Percentiles rank a stretch among this genome's conserved stretches.
phyloP scores from a whole-genome alignment of 352 stramenopile genomes.

The Pythium oligandrum region DNA sequence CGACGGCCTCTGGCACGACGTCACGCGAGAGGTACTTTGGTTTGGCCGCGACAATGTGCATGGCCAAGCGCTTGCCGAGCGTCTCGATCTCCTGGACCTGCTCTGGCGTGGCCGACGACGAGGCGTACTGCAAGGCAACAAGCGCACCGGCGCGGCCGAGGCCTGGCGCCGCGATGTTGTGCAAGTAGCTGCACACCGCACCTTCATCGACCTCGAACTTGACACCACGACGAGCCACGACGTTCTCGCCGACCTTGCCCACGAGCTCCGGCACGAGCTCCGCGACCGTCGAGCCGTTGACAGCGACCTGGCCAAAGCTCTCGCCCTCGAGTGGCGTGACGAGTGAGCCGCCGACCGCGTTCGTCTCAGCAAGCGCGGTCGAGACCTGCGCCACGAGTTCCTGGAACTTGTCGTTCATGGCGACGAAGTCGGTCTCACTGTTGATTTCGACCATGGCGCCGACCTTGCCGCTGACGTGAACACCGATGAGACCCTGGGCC shows the following conservation, averaged over 20 bases:
- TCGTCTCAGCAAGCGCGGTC: conserved; percentile 28
- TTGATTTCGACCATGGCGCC: conserved; percentile 92
- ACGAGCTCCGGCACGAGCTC: conserved; percentile 76
- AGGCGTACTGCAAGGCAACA: conserved; percentile 85
- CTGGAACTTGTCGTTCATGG: conserved; percentile 91
- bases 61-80: conserved; percentile 91
- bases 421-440: conserved; percentile 94
- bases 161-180: conserved; percentile 66
- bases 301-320: conserved; percentile 34
- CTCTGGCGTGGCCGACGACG: conserved; percentile 35
- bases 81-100: conserved; percentile 56
- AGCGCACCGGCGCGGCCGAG: conserved; percentile 82
- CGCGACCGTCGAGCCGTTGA: conserved; percentile 56
- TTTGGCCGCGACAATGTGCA: conserved; percentile 95
- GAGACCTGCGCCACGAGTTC: conserved; percentile 57
- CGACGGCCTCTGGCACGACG: conserved; percentile 72
- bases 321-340: conserved; percentile 32
- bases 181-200: conserved; percentile 82
- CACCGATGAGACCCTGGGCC: conserved; percentile 67
- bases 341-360: conserved; percentile 17
- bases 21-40: conserved; percentile 88
- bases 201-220: conserved; percentile 63
- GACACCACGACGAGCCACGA: conserved; percentile 68
- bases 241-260: conserved; percentile 85
- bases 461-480: conserved; percentile 70